Evolutionary conservation across 2,329 filamentous ascomycete genomes (phyloP), one percentile per base, ranked within the genome.

Genomic region (Pleoardoris graminearum): DNA sequence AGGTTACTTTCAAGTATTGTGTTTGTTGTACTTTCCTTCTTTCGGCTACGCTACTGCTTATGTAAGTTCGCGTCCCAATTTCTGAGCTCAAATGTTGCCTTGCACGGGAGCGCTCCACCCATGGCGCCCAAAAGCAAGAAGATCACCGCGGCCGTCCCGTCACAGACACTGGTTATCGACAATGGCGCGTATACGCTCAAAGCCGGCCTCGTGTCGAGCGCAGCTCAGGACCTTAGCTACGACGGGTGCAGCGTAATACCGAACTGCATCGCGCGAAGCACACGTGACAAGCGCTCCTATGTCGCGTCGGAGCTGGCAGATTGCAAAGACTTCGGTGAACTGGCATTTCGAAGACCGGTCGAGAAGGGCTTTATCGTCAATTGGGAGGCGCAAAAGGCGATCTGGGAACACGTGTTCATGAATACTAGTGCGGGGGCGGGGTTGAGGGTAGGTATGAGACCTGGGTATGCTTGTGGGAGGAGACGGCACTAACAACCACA

Each of bases 331-430:
- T 96, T 91, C 77, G 91, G 91, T 59, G 93, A 97, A 71, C 85
- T 95, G 17, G 82, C 85, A 7, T 96, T 97, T 66, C 84, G 93
- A 1, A 81, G 93, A 0, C 94, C 94, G 0, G 89, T 97, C 1
- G 94, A 99, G 74, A 95, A 92, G 74, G 94, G 94, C 7, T 97
- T 90, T 68, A 81, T 97, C 44, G 92, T 97, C 55, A 97, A 93
- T 69, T 99, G 94, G 94, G 94, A 99, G 74, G 87, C 89, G 0
- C 85, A 99, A 77, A 93, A 90, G 74, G 92, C 94, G 67, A 90
- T 99, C 46, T 99, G 94, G 94, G 91, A 97, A 66, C 85, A 87
- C 62, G 87, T 92, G 54, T 89, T 97, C 67, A 87, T 96, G 63
- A 85, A 88, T 60, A 78, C 93, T 60, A 85, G 88, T 59, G 79